A percentile compares a stretch with the other conserved stretches of the same genome.
Conservation (phyloP, 202 grass and related monocot species). For the Carex arenaria region DNA sequence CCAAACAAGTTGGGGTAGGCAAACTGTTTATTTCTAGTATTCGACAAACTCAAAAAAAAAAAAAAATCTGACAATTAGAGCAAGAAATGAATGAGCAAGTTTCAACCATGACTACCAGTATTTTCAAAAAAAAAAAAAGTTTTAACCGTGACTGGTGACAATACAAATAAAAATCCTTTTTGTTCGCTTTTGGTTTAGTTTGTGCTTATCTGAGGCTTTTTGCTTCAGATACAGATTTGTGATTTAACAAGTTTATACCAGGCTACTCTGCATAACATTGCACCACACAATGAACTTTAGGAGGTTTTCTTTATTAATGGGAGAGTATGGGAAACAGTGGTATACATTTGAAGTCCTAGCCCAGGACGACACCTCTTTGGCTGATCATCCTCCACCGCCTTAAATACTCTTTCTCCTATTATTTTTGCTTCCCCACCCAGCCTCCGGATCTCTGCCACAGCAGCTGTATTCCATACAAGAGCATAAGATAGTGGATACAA, state of each 20-base stretch:
- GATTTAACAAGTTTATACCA: background rate
- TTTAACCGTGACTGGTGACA: background rate
- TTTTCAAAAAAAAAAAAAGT: background rate
- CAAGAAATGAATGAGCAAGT: background rate
- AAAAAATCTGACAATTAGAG: background rate
- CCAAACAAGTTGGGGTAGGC: too few species aligned
- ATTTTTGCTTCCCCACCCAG: conserved; percentile 4
- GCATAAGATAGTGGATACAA: background rate
- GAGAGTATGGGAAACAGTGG: background rate
- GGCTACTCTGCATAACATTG: background rate
- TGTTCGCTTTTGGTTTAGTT: background rate
- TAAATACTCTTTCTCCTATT: conserved; percentile 17
- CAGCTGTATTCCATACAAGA: conserved; percentile 6
- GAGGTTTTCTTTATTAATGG: background rate
- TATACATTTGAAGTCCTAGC: conserved; percentile 3
- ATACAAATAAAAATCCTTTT: background rate
- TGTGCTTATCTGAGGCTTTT: background rate
- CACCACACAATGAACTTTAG: background rate
- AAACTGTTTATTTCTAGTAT: too few species aligned
- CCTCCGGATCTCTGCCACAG: conserved; percentile 1
- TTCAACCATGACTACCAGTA: background rate
- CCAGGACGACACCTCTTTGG: background rate
- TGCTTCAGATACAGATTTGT: background rate
- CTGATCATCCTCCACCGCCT: background rate
- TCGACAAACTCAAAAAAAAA: too few species aligned